phyloP scores from a whole-genome alignment of 768 basidiomycete genomes.

The Russula olivacea region DNA sequence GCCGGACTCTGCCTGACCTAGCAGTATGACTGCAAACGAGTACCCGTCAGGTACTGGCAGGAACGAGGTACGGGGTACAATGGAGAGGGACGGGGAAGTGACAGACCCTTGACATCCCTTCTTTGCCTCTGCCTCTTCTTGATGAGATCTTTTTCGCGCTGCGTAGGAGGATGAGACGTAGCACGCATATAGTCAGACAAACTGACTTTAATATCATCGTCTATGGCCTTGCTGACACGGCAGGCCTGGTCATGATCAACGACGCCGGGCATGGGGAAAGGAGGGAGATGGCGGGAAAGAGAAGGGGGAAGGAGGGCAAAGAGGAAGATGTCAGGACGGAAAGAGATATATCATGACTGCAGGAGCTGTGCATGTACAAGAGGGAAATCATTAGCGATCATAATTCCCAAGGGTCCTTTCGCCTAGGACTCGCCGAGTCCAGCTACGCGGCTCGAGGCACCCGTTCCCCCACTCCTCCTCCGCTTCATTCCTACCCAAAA shows the following conservation, averaged over 20 bases:
- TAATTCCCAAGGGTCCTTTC: slow-evolving; percentile 17
- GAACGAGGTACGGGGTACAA: neutral
- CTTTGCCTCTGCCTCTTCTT: slow-evolving; percentile 42
- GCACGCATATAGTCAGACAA: neutral
- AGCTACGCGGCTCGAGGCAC: neutral
- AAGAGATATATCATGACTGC: slow-evolving; percentile 15
- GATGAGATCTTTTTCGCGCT: slow-evolving; percentile 43
- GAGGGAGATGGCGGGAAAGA: neutral
- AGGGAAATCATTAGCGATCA: slow-evolving; percentile 23
- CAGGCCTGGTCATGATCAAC: slow-evolving; percentile 40
- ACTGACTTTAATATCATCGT: slow-evolving; percentile 50
- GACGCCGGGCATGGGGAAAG: slow-evolving; percentile 20
- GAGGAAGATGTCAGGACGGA: neutral
- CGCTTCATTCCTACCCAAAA: neutral
- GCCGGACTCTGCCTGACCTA: slow-evolving; percentile 73
- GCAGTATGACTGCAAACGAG: slow-evolving; percentile 50
- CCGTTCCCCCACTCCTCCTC: neutral
- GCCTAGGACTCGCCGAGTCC: neutral
- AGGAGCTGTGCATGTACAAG: slow-evolving; percentile 7
- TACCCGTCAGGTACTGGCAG: neutral
- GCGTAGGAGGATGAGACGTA: slow-evolving; percentile 2
- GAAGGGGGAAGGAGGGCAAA: neutral
- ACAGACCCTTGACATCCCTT: slow-evolving; percentile 50
- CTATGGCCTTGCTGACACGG: slow-evolving; percentile 46
- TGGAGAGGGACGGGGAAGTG: neutral